Evolutionary conservation across 306 rosid species (phyloP).

Genomic region (Adenanthera pavonina): DNA sequence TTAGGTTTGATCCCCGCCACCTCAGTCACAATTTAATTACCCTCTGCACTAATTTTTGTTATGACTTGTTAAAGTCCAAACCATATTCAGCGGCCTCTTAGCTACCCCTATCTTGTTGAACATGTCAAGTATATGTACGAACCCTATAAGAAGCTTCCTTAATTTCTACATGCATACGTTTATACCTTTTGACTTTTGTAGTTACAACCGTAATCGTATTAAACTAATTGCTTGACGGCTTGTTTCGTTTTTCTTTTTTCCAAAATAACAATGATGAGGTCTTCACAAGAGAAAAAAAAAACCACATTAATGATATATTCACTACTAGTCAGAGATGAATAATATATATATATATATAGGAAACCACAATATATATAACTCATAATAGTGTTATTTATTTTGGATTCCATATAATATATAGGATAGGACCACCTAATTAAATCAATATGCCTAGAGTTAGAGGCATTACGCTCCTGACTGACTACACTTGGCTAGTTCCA

Average conservation of each 20-base stretch:
- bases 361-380: too few relatives aligned
- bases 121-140: neutral
- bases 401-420: too few relatives aligned
- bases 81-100: neutral
- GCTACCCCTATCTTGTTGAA: neutral
- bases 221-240: neutral
- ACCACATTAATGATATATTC: neutral
- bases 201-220: neutral
- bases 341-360: too few relatives aligned
- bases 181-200: neutral
- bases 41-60: neutral
- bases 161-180: neutral
- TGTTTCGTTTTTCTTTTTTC: neutral
- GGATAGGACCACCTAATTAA: too few relatives aligned
- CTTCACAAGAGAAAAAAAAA: neutral
- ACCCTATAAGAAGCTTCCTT: neutral
- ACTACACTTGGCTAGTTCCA: neutral
- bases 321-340: too few relatives aligned
- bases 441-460: neutral
- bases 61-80: neutral
- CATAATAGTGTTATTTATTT: too few relatives aligned
- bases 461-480: too few relatives aligned
- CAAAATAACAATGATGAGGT: neutral
- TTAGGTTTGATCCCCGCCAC: too few relatives aligned
- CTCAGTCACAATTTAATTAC: too few relatives aligned